A percentile compares a stretch with the other conserved stretches of the same genome.
Evolutionary conservation across 805 yeast species (phyloP).

Genomic region (Candida silvicultrix): DNA sequence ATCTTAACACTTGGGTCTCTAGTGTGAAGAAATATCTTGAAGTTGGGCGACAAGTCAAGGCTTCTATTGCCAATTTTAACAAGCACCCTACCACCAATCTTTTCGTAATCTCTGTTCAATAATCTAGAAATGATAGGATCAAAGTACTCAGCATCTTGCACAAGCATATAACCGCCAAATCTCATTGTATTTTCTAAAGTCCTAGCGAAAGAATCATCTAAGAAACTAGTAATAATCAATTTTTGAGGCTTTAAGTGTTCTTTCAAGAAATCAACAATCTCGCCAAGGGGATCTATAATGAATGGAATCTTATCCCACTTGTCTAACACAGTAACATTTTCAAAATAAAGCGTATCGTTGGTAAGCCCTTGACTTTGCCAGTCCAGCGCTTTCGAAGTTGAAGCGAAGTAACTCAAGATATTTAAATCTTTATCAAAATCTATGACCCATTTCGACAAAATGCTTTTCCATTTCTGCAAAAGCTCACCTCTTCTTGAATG

Average conservation of each 20-base stretch:
- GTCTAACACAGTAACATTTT: constrained; percentile 53
- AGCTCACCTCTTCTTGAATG: constrained; percentile 37
- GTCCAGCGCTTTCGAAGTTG: constrained; percentile 31
- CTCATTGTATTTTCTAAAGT: constrained; percentile 74
- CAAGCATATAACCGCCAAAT: constrained; percentile 71
- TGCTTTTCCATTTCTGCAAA: constrained; percentile 28
- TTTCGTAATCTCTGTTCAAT: constrained; percentile 51
- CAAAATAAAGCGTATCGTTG: constrained; percentile 53
- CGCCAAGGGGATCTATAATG: constrained; percentile 68
- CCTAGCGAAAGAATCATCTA: constrained; percentile 58
- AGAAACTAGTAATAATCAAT: constrained; percentile 58
- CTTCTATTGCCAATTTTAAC: constrained; percentile 55
- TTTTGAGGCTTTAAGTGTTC: constrained; percentile 27
- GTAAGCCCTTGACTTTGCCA: constrained; percentile 55
- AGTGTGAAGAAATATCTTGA: constrained; percentile 55
- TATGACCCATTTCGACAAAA: constrained; percentile 32
- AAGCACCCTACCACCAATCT: constrained; percentile 64
- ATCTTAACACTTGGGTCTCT: constrained; percentile 43
- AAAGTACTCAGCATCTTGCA: constrained; percentile 74
- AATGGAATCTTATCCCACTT: constrained; percentile 38
- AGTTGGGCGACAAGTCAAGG: constrained; percentile 61
- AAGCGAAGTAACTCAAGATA: constrained; percentile 31
- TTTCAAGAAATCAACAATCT: constrained; percentile 34
- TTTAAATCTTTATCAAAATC: constrained; percentile 29
- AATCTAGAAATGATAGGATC: constrained; percentile 70